phyloP scores from a whole-genome alignment of 73 alveolate genomes.

The Symbiodinium natans region DNA sequence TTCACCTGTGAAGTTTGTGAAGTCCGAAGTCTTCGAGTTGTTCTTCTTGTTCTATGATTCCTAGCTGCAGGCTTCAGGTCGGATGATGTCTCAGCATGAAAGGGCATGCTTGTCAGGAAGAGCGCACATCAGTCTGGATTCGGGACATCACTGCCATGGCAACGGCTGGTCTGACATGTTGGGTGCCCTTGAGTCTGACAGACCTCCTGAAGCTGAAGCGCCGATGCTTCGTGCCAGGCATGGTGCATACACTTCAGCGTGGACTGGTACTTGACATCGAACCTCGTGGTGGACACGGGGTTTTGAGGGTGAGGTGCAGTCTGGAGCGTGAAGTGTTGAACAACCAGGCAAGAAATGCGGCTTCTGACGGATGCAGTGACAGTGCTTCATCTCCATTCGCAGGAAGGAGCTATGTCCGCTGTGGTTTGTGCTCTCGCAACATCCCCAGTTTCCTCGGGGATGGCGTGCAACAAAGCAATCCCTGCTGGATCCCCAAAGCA shows the following conservation, averaged over 20 bases:
- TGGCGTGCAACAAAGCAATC: too few relatives aligned
- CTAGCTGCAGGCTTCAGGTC: too few relatives aligned
- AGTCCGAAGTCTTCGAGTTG: too few relatives aligned
- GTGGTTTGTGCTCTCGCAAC: slow-evolving; percentile 57
- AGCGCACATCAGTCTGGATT: slow-evolving; percentile 20
- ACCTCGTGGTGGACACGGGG: slow-evolving; percentile 37
- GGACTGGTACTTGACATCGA: slow-evolving; percentile 77
- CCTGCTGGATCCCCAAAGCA: too few relatives aligned
- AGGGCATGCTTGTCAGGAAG: too few relatives aligned
- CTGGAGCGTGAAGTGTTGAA: too few relatives aligned
- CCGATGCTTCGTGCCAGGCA: slow-evolving; percentile 15
- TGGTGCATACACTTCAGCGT: slow-evolving; percentile 75
- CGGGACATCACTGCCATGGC: slow-evolving; percentile 59
- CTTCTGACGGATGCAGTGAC: neutral
- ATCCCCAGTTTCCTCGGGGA: neutral
- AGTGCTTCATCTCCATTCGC: neutral
- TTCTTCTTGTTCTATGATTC: too few relatives aligned
- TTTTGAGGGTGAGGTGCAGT: neutral
- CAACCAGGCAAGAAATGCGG: too few relatives aligned
- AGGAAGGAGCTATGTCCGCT: slow-evolving; percentile 85
- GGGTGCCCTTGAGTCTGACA: neutral
- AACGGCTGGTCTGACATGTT: slow-evolving; percentile 25
- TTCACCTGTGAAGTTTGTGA: too few relatives aligned
- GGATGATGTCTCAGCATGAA: too few relatives aligned
- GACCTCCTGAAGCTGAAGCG: neutral